A percentile compares a stretch with the other conserved stretches of the same genome.
Conservation (phyloP, 2,329 filamentous ascomycete species). For the Hymenoscyphus albidus region DNA sequence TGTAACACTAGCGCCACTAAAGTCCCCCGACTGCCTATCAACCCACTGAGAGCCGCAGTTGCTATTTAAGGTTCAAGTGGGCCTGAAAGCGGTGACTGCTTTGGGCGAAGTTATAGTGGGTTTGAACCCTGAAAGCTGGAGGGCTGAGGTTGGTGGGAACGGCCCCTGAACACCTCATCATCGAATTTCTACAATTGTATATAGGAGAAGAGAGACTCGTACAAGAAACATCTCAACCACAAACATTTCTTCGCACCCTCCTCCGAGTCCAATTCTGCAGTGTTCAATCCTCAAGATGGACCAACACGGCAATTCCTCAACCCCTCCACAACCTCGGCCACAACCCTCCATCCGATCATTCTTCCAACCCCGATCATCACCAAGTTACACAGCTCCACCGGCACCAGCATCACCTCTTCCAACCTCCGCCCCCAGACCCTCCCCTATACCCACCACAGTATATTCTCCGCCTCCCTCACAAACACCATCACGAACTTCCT, state of each 20-base stretch:
- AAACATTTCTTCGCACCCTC: neutral
- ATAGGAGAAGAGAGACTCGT: neutral
- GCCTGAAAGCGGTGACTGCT: slow-evolving; percentile 10
- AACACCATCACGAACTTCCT: slow-evolving; percentile 20
- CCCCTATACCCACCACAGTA: neutral
- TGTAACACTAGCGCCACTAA: neutral
- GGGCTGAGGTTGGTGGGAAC: neutral
- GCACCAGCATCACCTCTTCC: slow-evolving; percentile 26
- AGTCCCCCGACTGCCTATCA: slow-evolving; percentile 5
- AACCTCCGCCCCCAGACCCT: slow-evolving; percentile 10
- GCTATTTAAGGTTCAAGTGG: slow-evolving; percentile 19
- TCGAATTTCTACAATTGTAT: neutral
- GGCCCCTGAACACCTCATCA: neutral
- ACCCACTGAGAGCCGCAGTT: slow-evolving; percentile 8
- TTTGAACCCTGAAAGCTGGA: neutral
- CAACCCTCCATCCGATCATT: slow-evolving; percentile 61
- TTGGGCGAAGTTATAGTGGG: neutral
- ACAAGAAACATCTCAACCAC: neutral
- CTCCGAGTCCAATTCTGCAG: neutral
- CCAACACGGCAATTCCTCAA: slow-evolving; percentile 7
- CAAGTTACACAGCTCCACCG: slow-evolving; percentile 43
- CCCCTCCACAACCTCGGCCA: slow-evolving; percentile 14
- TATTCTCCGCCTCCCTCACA: slow-evolving; percentile 22
- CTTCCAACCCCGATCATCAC: slow-evolving; percentile 49
- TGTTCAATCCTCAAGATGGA: slow-evolving; percentile 6